Evolutionary conservation across 768 basidiomycete species (phyloP).

Genomic region (Cantharellus anzutake): DNA sequence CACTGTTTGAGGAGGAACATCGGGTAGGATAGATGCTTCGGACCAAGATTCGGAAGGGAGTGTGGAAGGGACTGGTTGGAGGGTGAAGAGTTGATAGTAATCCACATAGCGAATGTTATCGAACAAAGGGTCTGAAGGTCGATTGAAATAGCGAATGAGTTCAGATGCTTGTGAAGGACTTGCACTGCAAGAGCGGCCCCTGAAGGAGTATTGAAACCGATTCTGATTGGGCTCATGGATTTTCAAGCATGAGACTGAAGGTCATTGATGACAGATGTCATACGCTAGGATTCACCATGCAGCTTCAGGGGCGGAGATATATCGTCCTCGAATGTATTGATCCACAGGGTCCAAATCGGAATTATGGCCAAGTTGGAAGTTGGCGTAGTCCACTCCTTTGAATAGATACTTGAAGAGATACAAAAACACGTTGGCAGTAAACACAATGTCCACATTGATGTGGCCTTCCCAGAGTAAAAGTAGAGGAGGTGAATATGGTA

Average conservation of each 20-base stretch:
- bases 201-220: no score
- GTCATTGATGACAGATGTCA: slow-evolving; percentile 1
- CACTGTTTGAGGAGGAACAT: background rate
- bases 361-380: background rate
- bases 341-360: slow-evolving; percentile 2
- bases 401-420: slow-evolving; percentile 11
- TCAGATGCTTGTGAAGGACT: background rate
- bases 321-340: slow-evolving; percentile 5
- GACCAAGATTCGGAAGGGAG: background rate
- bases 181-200: no score
- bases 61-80: background rate
- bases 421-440: slow-evolving; percentile 1
- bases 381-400: slow-evolving; percentile 5
- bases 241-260: slow-evolving; percentile 2
- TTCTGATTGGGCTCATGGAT: slow-evolving; percentile 3
- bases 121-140: background rate
- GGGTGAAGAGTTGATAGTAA: slow-evolving; percentile 10
- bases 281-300: slow-evolving; percentile 6
- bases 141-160: slow-evolving; percentile 2
- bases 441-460: slow-evolving; percentile 5
- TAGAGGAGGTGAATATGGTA: slow-evolving; percentile 1
- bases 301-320: slow-evolving; percentile 9
- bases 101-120: background rate
- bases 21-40: background rate
- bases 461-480: slow-evolving; percentile 6